Conservation (phyloP, 305 asterid genomes). For the Fraxinus angustifolia region DNA sequence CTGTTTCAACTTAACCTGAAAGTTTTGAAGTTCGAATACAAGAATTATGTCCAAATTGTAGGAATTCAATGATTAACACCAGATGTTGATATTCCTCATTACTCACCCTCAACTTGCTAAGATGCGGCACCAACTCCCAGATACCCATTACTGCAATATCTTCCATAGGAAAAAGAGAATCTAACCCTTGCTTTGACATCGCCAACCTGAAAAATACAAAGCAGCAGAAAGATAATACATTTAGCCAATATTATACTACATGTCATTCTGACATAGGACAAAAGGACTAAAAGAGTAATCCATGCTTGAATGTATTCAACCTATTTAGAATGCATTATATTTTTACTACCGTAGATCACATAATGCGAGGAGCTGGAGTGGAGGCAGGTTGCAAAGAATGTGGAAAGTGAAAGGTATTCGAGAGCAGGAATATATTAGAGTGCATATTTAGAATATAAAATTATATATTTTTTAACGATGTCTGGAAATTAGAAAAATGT, state of each 20-base stretch:
- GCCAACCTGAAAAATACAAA: slow-evolving; percentile 37
- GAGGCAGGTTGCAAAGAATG: not conserved
- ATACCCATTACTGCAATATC: slow-evolving; percentile 90
- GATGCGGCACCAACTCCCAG: slow-evolving; percentile 88
- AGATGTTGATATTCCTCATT: slow-evolving; percentile 11
- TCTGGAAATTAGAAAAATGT: not conserved
- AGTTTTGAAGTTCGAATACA: slow-evolving; percentile 20
- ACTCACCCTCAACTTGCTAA: slow-evolving; percentile 69
- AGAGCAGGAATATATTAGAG: not conserved
- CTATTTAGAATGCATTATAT: not conserved
- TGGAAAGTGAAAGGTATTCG: not conserved
- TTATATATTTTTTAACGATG: not conserved
- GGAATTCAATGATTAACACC: not conserved
- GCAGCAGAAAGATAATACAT: slow-evolving; percentile 9
- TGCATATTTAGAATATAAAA: not conserved
- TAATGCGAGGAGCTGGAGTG: not conserved
- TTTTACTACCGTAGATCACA: not conserved
- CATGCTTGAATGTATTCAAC: not conserved
- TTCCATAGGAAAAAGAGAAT: slow-evolving; percentile 72
- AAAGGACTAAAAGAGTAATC: not conserved
- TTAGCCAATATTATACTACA: slow-evolving; percentile 15
- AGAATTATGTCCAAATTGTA: slow-evolving; percentile 16
- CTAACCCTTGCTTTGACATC: slow-evolving; percentile 74
- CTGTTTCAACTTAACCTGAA: slow-evolving; percentile 60
- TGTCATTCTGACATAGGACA: not conserved